Evolutionary conservation across 177 flowering plant genomes (phyloP), one percentile per base, ranked within the genome.

Genomic region (Telopea speciosissima): DNA sequence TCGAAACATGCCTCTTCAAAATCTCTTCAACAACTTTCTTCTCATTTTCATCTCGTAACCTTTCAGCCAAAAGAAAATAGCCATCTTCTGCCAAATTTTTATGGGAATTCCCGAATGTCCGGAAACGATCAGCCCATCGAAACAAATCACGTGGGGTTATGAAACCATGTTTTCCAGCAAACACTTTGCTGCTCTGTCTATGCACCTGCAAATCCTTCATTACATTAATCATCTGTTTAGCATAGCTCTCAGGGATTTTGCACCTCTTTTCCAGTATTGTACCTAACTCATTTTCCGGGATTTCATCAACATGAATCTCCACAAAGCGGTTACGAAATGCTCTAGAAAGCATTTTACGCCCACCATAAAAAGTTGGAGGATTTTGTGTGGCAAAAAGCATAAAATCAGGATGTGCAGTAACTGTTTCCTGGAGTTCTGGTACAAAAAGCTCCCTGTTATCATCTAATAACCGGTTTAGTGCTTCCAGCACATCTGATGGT

Each of bases 351-450:
- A 91, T 84, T 81, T 96, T 93, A 62, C 98, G 90, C 45, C 99
- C 99, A 65, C 92, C 97, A 83, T 96, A 96, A 23, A 88, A 70
- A 44, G 85, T 86, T 17, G 99, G 99, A 10, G 99, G 99, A 74
- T 96, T 96, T 78, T 93, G 99, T 42, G 99, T 96, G 19, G 99
- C 99, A 81, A 96, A 96, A 74, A 93, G 91, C 99, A 93, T 93
- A 85, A 96, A 96, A 76, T 93, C 76, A 63, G 89, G 89, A 78
- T 96, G 98, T n/a, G 99, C 90, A 21, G 69, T 77, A 21, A 96
- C 70, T 16, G 90, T 81, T 77, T 90, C 95, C 68, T 77, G 74
- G 58, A 96, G 74, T 70, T 96, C 99, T 54, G 99, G 97, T 40
- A 93, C 87, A 84, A 87, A 91, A 70, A 96, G 91, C 74, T 96